Evolutionary conservation across 495 filamentous ascomycete species (phyloP), one percentile per base, ranked within the genome.

Genomic region (Penicillium ucsense): DNA sequence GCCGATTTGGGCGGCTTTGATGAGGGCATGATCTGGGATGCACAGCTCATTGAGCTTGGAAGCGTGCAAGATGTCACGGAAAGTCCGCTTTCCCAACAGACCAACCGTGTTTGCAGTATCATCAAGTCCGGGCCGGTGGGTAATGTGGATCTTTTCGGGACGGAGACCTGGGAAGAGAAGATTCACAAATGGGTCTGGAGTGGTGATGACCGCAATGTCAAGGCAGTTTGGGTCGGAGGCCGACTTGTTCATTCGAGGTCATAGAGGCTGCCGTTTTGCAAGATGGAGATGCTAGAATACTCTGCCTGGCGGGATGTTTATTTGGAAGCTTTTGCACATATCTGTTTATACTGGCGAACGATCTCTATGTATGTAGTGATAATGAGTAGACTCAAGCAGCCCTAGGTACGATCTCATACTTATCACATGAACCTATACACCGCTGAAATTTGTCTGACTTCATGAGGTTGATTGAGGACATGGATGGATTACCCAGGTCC

Each of bases 121-220:
- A 41, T 49, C 30, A 51, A 52, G 6, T 20, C 52, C 43, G 55
- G 50, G 3, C 50, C 61, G 10, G 48, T 58, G 4, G 56, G 57
- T 3, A 54, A 58, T 53, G 55, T 94, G 6, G 88, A 95, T 72
- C 56, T 92, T 4, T 96, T 92, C 73, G 88, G 88, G 6, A 83
- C 77, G 70, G 89, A 95, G 75, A 78, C 46, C 5, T 89, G 84
- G 87, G 73, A 80, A 43, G 86, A 95, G 47, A 75, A 71, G 58
- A 61, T 95, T n/a, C 81, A 85, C 33, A 95, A 95, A 73, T 96
- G 90, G 89, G 72, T 94, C 37, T 95, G 81, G 69, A 83, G 78
- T 49, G 90, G 89, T 0, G 89, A 95, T 72, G 89, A 95, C 64
- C 64, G 89, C 47, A 94, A 94, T 65, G 85, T 85, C 0, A 70